A percentile compares a stretch with the other conserved stretches of the same genome.
These are phyloP conservation scores for Phanerodontia chrysosporium DNA, from an alignment of 768 basidiomycete genomes.

Conservation along the genomic window DNA sequence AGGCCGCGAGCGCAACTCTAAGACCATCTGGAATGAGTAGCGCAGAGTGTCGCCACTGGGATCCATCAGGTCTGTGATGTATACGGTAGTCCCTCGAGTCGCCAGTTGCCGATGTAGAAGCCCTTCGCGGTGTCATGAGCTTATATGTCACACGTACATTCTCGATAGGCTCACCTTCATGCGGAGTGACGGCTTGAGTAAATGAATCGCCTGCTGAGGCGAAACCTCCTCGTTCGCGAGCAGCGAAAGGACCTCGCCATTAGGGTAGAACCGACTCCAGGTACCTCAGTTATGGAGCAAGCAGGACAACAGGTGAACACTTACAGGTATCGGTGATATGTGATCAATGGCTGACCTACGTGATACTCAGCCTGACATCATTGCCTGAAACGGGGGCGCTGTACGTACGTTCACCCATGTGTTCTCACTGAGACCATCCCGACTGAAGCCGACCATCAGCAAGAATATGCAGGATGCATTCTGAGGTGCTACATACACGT, in stretches of 20 bases:
- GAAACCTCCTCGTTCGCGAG: conserved; percentile 74
- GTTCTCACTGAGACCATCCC: conserved; percentile 76
- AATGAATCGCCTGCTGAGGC: conserved; percentile 69
- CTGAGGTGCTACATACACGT: conserved; percentile 50
- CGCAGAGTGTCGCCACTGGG: conserved; percentile 30
- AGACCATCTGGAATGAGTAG: conserved; percentile 73
- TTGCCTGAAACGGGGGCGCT: no score
- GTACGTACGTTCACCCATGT: conserved; percentile 78
- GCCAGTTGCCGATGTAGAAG: conserved; percentile 68
- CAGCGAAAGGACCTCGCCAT: conserved; percentile 82
- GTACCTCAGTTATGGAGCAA: conserved; percentile 21
- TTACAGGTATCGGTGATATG: conserved; percentile 89
- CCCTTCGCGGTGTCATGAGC: conserved; percentile 43
- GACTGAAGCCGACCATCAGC: conserved; percentile 35
- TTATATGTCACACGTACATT: background rate
- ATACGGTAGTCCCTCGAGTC: conserved; percentile 52
- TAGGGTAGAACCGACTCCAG: conserved; percentile 77
- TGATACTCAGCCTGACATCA: conserved; percentile 13
- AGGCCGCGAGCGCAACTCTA: conserved; percentile 69
- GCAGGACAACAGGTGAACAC: conserved; percentile 20
- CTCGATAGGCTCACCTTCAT: conserved; percentile 54
- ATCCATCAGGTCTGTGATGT: conserved; percentile 63
- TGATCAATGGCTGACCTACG: conserved; percentile 79
- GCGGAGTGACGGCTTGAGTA: conserved; percentile 70
- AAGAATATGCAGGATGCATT: conserved; percentile 24